These are phyloP conservation scores for Sapria himalayana DNA, from an alignment of 345 rosid species.

Conservation along the genomic window DNA sequence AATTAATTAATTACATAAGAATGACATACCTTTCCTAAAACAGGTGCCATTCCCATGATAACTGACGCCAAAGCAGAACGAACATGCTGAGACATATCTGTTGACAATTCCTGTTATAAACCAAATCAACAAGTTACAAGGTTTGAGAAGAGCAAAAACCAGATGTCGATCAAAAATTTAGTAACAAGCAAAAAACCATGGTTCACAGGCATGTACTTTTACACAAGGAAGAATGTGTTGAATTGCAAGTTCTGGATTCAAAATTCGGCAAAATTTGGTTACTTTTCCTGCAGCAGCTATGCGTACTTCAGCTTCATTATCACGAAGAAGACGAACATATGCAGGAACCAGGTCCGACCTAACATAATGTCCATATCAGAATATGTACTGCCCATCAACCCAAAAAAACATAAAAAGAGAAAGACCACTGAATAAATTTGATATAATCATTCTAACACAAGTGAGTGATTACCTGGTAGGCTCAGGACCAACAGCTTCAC, in stretches of 20 bases:
- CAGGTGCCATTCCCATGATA: conserved; percentile 98
- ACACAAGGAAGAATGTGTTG: conserved; percentile 80
- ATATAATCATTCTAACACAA: not conserved
- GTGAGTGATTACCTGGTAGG: conserved; percentile 50
- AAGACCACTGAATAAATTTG: not conserved
- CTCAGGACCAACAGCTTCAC: conserved; percentile 92
- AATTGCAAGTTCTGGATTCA: conserved; percentile 70
- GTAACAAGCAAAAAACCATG: not conserved
- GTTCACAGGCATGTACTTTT: conserved; percentile 27
- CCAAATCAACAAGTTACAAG: conserved; percentile 5
- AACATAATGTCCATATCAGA: conserved; percentile 7
- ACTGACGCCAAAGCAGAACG: conserved; percentile 97
- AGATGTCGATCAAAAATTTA: not conserved
- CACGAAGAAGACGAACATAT: conserved; percentile 79
- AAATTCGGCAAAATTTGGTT: conserved; percentile 74
- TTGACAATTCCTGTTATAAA: conserved; percentile 53
- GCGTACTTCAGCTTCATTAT: conserved; percentile 96
- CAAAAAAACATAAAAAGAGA: not conserved
- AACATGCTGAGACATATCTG: conserved; percentile 95
- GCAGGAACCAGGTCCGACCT: conserved; percentile 88
- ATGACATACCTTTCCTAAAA: conserved; percentile 30
- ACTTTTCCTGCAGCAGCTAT: conserved; percentile 97
- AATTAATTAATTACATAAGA: no score
- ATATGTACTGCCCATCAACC: no score
- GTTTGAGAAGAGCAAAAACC: not conserved